These are phyloP conservation scores for Ramularia collo-cygni DNA, from an alignment of 2,329 filamentous ascomycete genomes.

Conservation along the genomic window DNA sequence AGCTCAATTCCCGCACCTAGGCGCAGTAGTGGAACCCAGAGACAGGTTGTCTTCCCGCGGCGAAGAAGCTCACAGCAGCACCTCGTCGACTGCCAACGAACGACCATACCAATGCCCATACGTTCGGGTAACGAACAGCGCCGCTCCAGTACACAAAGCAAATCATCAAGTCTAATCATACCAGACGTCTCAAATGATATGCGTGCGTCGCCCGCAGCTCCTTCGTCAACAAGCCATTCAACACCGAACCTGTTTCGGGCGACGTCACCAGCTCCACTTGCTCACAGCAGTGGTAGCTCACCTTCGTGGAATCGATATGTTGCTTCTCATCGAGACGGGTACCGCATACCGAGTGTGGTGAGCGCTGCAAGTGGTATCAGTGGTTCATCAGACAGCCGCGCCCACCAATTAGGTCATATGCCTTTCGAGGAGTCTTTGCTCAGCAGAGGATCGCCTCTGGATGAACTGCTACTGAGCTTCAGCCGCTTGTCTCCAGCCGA, in stretches of 20 bases:
- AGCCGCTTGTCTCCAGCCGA: conserved; percentile 19
- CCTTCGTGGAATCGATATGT: background rate
- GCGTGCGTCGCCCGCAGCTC: conserved; percentile 6
- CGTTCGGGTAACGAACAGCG: background rate
- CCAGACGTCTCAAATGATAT: too few relatives aligned
- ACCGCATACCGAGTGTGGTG: conserved; percentile 6
- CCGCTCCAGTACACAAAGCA: too few relatives aligned
- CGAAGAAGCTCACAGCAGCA: conserved; percentile 13
- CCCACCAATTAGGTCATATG: too few relatives aligned
- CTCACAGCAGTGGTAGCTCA: background rate
- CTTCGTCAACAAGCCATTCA: conserved; percentile 15
- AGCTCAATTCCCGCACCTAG: conserved; percentile 4
- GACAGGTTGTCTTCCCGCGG: conserved; percentile 12
- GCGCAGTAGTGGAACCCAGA: conserved; percentile 12
- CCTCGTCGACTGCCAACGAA: conserved; percentile 6
- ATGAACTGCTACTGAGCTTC: conserved; percentile 27
- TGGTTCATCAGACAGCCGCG: conserved; percentile 1
- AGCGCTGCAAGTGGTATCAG: conserved; percentile 15
- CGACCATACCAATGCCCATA: conserved; percentile 2
- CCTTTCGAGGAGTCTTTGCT: conserved; percentile 15
- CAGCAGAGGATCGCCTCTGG: conserved; percentile 26
- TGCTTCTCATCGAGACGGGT: background rate
- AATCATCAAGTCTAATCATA: too few relatives aligned
- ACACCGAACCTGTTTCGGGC: conserved; percentile 19
- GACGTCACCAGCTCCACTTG: background rate